phyloP scores from a whole-genome alignment of 2,329 filamentous ascomycete genomes.

The Claviceps cyperi region DNA sequence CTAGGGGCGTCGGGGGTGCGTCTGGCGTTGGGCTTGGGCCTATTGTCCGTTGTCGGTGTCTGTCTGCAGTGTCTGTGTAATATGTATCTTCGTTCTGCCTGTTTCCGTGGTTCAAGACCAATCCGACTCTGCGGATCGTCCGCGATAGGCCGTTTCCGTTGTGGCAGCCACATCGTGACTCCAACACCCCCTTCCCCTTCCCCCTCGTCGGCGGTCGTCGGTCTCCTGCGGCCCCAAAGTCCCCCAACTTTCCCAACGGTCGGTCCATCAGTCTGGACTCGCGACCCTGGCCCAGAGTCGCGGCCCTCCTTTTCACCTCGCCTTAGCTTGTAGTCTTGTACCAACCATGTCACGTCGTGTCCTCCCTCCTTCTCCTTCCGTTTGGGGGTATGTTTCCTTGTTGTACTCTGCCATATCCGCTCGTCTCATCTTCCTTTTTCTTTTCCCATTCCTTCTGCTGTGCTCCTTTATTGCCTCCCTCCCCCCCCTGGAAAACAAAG shows the following conservation, averaged over 20 bases:
- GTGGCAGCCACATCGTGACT: not conserved
- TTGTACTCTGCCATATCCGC: slow-evolving; percentile 6
- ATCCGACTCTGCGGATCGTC: slow-evolving; percentile 6
- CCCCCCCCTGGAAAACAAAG: not conserved
- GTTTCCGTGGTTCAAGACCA: not conserved
- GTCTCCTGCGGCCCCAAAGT: not conserved
- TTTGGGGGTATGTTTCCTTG: slow-evolving; percentile 5
- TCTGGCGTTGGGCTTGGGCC: not conserved
- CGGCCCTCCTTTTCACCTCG: slow-evolving; percentile 5
- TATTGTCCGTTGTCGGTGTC: not conserved
- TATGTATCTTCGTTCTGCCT: not conserved
- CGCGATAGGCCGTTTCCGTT: not conserved
- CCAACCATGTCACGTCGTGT: slow-evolving; percentile 4
- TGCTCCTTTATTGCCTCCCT: slow-evolving; percentile 1
- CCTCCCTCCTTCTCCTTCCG: slow-evolving; percentile 6
- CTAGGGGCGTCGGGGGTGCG: not conserved
- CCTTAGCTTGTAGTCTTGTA: not conserved
- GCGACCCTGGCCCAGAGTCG: slow-evolving; percentile 5
- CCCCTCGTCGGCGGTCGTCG: not conserved
- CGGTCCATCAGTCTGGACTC: not conserved
- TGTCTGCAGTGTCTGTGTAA: not conserved
- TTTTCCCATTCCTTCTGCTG: slow-evolving; percentile 3
- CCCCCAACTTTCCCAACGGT: not conserved
- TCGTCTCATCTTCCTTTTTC: slow-evolving; percentile 3
- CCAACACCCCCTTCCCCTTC: not conserved